phyloP scores from a whole-genome alignment of 2,329 filamentous ascomycete species.

The Alternaria solani region DNA sequence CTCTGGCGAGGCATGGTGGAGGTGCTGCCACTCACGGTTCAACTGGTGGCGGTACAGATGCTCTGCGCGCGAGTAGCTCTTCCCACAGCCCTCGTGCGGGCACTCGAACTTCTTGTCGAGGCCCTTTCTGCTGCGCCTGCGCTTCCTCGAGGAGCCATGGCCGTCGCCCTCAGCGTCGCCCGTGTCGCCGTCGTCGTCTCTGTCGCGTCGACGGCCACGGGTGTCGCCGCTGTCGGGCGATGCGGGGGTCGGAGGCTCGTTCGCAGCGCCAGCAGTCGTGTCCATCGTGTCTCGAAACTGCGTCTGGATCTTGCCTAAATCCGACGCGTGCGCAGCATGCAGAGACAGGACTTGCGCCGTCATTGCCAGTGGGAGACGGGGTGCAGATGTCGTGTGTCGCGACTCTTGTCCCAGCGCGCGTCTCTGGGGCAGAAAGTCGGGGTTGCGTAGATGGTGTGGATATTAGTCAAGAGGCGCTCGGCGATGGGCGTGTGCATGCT shows the following conservation, averaged over 20 bases:
- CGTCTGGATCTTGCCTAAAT: constrained; percentile 46
- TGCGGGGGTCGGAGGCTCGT: constrained; percentile 43
- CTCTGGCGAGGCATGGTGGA: neutral
- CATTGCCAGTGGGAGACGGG: constrained; percentile 36
- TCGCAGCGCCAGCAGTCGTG: constrained; percentile 32
- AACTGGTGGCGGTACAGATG: constrained; percentile 96
- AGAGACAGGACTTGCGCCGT: constrained; percentile 51
- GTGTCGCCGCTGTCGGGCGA: constrained; percentile 47
- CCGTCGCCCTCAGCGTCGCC: constrained; percentile 42
- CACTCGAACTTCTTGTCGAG: constrained; percentile 78
- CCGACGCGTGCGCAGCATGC: constrained; percentile 48
- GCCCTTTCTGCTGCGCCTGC: constrained; percentile 77
- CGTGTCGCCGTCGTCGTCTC: constrained; percentile 39
- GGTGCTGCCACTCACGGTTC: constrained; percentile 71
- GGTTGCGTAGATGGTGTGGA: constrained; percentile 24
- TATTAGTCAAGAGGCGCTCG: constrained; percentile 30
- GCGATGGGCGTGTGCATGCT: constrained; percentile 30
- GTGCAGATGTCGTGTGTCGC: constrained; percentile 17
- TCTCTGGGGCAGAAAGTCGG: constrained; percentile 23
- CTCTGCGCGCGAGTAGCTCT: constrained; percentile 95
- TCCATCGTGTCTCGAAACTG: constrained; percentile 49
- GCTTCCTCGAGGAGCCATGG: constrained; percentile 58
- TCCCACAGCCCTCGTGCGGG: constrained; percentile 85
- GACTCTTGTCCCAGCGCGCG: constrained; percentile 19
- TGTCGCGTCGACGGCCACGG: constrained; percentile 50